Conservation (phyloP, 139 green algal species). For the Chlamydomonas schloesseri region DNA sequence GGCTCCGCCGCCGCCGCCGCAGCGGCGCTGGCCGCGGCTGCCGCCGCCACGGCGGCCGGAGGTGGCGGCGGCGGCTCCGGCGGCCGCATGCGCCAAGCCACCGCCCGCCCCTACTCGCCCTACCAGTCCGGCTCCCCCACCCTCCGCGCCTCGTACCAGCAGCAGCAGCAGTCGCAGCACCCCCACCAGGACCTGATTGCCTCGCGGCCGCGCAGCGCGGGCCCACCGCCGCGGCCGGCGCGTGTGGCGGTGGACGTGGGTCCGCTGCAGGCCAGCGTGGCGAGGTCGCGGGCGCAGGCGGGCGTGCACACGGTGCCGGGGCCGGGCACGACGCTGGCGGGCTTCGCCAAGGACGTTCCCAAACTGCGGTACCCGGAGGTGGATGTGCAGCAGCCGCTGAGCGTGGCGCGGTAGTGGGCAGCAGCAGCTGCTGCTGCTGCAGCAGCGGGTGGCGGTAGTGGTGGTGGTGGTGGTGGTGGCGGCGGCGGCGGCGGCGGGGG, state of each 20-base stretch:
- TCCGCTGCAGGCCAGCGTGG: constrained; percentile 31
- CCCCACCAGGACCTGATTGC: too few species aligned
- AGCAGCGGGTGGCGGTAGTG: too few species aligned
- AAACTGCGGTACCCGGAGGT: constrained; percentile 36
- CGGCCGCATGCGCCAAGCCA: neutral
- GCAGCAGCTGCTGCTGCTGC: too few species aligned
- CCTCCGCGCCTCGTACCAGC: neutral
- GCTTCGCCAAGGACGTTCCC: constrained; percentile 33
- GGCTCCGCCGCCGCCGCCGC: neutral
- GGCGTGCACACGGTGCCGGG: neutral
- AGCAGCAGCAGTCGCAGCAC: too few species aligned
- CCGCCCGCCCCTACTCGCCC: neutral
- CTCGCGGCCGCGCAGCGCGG: constrained; percentile 5
- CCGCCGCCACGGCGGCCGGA: neutral
- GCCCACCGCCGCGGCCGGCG: constrained; percentile 7
- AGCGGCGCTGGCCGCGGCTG: neutral
- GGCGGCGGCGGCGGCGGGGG: too few species aligned
- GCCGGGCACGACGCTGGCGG: neutral
- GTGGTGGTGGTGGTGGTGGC: too few species aligned
- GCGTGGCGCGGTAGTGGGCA: neutral
- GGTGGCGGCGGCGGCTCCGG: neutral
- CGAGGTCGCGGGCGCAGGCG: constrained; percentile 16
- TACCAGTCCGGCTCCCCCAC: neutral
- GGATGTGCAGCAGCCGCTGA: constrained; percentile 28
- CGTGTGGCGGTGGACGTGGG: constrained; percentile 32